Conservation (phyloP, 2,329 filamentous ascomycete species). For the Truncatella angustata region DNA sequence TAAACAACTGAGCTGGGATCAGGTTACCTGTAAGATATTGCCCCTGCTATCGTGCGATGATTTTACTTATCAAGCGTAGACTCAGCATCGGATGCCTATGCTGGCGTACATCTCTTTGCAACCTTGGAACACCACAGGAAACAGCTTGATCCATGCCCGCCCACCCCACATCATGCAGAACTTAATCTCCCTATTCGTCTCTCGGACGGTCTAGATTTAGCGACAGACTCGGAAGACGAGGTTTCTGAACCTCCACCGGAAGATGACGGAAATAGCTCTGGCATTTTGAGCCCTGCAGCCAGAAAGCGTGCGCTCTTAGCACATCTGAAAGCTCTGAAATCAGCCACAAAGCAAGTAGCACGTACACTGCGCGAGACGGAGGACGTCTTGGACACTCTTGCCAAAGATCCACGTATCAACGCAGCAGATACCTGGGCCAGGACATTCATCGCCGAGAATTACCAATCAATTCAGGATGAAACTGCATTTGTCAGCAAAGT, state of each 20-base stretch:
- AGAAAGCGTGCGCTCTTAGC: slow-evolving; percentile 10
- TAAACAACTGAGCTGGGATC: slow-evolving; percentile 55
- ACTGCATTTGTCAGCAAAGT: neutral
- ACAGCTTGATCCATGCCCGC: slow-evolving; percentile 66
- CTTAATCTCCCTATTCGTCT: slow-evolving; percentile 61
- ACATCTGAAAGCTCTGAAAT: neutral
- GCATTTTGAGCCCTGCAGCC: slow-evolving; percentile 11
- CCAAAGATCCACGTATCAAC: slow-evolving; percentile 40
- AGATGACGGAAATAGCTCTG: slow-evolving; percentile 1
- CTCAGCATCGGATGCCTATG: slow-evolving; percentile 82
- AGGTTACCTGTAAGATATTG: slow-evolving; percentile 64
- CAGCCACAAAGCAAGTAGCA: neutral
- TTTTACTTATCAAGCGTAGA: slow-evolving; percentile 42
- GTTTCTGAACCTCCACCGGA: slow-evolving; percentile 8
- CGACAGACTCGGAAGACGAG: slow-evolving; percentile 24
- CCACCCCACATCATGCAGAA: slow-evolving; percentile 68
- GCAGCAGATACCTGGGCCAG: slow-evolving; percentile 40
- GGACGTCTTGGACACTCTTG: neutral
- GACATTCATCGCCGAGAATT: slow-evolving; percentile 33
- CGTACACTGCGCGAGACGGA: neutral
- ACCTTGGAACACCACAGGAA: slow-evolving; percentile 67
- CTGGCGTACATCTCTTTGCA: slow-evolving; percentile 70
- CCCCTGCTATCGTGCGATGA: neutral
- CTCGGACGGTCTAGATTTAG: slow-evolving; percentile 38
- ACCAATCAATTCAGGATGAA: neutral